Base-by-base conservation (phyloP, 306 rosid species). In the Vigna angularis region DNA sequence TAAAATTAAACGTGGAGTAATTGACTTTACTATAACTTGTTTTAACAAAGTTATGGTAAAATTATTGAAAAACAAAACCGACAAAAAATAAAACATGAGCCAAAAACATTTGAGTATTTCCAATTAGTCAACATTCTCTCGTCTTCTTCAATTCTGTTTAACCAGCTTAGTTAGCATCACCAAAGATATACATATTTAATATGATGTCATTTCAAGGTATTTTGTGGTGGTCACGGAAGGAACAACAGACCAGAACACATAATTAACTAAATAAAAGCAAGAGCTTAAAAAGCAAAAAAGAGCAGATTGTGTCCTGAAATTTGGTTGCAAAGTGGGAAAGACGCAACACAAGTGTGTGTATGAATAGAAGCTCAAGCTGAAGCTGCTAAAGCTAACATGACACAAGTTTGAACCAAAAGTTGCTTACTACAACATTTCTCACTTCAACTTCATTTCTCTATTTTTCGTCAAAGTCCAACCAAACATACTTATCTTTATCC, bases 381-480 rank as follows among this genome's bases (percentile, higher is more conserved):
- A 64, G 50, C 15, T 63, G 65, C 73, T 61, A 81, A 70, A 87
- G 76, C 62, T 48, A 70, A 75, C 58, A 52, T 53, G 80, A 66
- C 75, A 83, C 90, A 83, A 70, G 83, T 79, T 84, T 79, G 81
- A 87, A 79, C 72, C 76, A 69, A 82, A 82, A 40, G 73, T 73
- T 63, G 50, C 13, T 79, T 52, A 72, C 45, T 40, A 14, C 55
- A 56, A 62, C 57, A 47, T 14, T 70, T 65, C 51, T 76, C 69
- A 61, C 79, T 47, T 63, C 62, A 76, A 74, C 78, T 76, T 77
- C 81, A 76, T 75, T 64, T 20, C 42, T 82, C 76, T 77, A 14
- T 62, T 68, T 77, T 66, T 48, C 85, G 90, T 89, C 97, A 89
- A 91, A 89, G 94, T 87, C 93, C 88, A 84, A 91, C 72, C 40